Conservation (phyloP, 352 stramenopile genomes). For the Globisporangium canariense region DNA sequence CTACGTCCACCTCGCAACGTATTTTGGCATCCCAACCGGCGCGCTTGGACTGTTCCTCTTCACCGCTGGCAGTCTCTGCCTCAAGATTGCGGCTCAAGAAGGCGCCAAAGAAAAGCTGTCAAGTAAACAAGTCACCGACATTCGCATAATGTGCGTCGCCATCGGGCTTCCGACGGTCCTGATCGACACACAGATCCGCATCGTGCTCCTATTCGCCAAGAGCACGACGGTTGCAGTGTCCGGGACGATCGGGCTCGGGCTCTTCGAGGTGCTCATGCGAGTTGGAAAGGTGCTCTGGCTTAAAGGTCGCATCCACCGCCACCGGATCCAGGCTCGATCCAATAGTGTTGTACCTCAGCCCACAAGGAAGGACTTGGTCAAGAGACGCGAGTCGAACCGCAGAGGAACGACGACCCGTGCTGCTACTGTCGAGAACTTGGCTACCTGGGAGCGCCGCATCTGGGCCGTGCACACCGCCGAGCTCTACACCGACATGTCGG, state of each 20-base stretch:
- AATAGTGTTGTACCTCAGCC: neutral
- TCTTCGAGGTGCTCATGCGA: constrained; percentile 26
- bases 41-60: constrained; percentile 7
- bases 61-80: constrained; percentile 25
- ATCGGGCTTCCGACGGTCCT: constrained; percentile 36
- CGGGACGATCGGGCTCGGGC: constrained; percentile 22
- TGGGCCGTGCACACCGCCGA: constrained; percentile 18
- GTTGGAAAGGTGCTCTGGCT: constrained; percentile 17
- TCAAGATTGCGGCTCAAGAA: constrained; percentile 39
- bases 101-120: constrained; percentile 23
- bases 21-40: constrained; percentile 17
- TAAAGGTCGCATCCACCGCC: neutral
- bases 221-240: constrained; percentile 20
- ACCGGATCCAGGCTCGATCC: neutral
- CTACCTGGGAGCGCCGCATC: neutral
- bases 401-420: neutral
- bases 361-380: neutral
- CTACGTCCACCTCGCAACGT: constrained; percentile 48
- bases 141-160: constrained; percentile 36
- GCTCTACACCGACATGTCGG: constrained; percentile 39
- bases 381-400: too few relatives aligned
- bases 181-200: constrained; percentile 38
- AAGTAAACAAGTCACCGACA: constrained; percentile 26
- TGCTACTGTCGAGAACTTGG: neutral
- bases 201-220: constrained; percentile 27